Conservation (phyloP, 2,329 filamentous ascomycete genomes). For the Aspergillus sp. region DNA sequence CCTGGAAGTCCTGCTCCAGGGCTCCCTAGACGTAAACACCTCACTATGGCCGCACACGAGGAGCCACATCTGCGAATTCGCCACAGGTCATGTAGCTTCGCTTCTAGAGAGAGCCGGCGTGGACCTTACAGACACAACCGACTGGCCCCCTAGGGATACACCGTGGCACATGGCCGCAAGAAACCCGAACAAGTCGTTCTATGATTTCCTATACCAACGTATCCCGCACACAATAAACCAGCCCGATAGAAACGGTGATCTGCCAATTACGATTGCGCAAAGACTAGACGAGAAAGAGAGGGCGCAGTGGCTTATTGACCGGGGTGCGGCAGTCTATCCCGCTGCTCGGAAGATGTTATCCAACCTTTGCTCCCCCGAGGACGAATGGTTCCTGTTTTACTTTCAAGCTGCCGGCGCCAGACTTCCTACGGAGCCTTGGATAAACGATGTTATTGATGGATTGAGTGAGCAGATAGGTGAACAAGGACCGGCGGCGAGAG, state of each 20-base stretch:
- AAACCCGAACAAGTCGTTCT: background rate
- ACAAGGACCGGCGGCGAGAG: background rate
- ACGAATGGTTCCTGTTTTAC: background rate
- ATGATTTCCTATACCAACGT: background rate
- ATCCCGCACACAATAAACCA: background rate
- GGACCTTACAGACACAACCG: background rate
- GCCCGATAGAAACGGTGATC: background rate
- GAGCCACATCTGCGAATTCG: no score
- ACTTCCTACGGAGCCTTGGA: background rate
- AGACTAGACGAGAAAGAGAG: background rate
- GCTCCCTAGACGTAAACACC: no score
- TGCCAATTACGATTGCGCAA: background rate
- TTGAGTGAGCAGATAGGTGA: background rate
- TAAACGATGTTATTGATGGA: background rate
- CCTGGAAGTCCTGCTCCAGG: no score
- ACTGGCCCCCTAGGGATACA: no score
- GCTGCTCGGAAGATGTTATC: background rate
- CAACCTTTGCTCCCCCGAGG: background rate
- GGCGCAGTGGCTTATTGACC: background rate
- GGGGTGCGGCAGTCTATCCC: background rate
- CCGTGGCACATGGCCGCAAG: background rate
- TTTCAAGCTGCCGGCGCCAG: background rate
- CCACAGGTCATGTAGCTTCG: no score
- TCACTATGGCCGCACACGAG: no score
- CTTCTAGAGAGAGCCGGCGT: background rate